Conservation (phyloP, 2,329 filamentous ascomycete species). For the Dactylella cylindrospora region DNA sequence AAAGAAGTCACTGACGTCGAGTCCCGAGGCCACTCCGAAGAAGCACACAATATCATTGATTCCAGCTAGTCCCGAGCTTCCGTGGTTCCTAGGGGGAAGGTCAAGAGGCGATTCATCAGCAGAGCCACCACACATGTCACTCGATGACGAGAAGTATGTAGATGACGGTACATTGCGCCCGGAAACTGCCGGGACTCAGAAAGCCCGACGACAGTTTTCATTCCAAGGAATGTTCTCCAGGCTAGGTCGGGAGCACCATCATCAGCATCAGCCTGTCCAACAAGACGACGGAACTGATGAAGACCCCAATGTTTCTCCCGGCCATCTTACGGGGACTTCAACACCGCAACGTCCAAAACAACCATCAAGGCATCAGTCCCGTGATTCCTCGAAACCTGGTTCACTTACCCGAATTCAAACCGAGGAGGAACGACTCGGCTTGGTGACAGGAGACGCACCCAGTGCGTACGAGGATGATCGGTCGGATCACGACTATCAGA, state of each 20-base stretch:
- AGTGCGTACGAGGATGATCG: constrained; percentile 30
- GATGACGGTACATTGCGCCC: constrained; percentile 45
- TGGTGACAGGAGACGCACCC: constrained; percentile 70
- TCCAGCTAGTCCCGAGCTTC: constrained; percentile 50
- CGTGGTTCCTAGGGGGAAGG: constrained; percentile 48
- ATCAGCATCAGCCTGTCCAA: constrained; percentile 49
- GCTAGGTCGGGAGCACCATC: constrained; percentile 55
- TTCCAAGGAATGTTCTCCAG: constrained; percentile 79
- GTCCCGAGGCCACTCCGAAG: constrained; percentile 23
- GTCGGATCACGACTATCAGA: constrained; percentile 16
- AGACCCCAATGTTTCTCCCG: constrained; percentile 41
- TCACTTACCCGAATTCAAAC: constrained; percentile 56
- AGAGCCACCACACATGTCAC: constrained; percentile 51
- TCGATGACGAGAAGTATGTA: constrained; percentile 24
- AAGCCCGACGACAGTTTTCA: constrained; percentile 77
- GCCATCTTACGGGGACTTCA: constrained; percentile 44
- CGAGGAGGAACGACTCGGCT: constrained; percentile 78
- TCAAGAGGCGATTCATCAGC: constrained; percentile 38
- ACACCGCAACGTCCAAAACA: constrained; percentile 45
- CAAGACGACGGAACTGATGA: constrained; percentile 47
- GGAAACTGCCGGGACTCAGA: constrained; percentile 52
- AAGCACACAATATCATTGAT: constrained; percentile 24
- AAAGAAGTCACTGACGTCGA: neutral
- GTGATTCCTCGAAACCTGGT: constrained; percentile 28
- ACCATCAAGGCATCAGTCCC: constrained; percentile 30